These are phyloP conservation scores for Corchorus capsularis DNA, from an alignment of 345 rosid species.

Conservation along the genomic window DNA sequence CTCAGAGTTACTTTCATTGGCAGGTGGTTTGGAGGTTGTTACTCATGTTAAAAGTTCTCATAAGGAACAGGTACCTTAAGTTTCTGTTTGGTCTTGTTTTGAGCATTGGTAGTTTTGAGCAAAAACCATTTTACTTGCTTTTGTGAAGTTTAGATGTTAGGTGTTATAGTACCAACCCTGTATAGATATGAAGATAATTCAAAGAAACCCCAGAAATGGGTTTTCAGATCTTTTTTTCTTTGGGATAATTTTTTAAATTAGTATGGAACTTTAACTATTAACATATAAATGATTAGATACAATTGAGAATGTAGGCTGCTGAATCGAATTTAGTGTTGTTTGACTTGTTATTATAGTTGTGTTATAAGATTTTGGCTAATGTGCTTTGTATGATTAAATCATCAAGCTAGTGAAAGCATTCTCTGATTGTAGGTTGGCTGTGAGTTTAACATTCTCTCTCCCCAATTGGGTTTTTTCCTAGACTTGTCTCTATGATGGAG, in stretches of 20 bases:
- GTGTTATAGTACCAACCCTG: neutral
- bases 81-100: no score
- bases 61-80: constrained; percentile 30
- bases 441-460: constrained; percentile 12
- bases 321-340: neutral
- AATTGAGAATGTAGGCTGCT: neutral
- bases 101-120: neutral
- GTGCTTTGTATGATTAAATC: neutral
- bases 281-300: neutral
- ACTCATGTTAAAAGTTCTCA: constrained; percentile 21
- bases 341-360: neutral
- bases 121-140: neutral
- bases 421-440: constrained; percentile 5
- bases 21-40: constrained; percentile 37
- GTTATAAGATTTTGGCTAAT: neutral
- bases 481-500: constrained; percentile 34
- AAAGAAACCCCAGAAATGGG: neutral
- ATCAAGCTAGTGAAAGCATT: constrained; percentile 3
- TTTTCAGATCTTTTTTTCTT: neutral
- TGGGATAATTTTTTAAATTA: neutral
- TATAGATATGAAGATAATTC: neutral
- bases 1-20: constrained; percentile 19
- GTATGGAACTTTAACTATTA: neutral
- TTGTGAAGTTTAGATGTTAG: neutral
- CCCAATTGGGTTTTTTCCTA: constrained; percentile 26